Base-by-base conservation (phyloP, 495 filamentous ascomycete genomes). In the Cercophora samala region DNA sequence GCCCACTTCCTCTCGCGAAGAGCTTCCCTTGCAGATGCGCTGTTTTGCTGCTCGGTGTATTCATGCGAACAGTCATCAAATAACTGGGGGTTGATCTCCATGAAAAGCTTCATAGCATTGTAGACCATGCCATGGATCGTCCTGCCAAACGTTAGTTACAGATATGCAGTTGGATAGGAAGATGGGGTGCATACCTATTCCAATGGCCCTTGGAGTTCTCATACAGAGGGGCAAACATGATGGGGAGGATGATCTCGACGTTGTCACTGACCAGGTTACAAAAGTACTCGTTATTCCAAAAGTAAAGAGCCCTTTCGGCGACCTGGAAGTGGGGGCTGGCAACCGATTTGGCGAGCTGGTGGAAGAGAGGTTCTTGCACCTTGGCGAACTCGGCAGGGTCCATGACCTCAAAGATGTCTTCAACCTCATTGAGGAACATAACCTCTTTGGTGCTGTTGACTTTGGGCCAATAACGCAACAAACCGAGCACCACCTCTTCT, bases 231-330 rank as follows among this genome's bases (percentile, higher is more conserved):
- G 96, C 93, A 76, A 99, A 99, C 95, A 99, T 99, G 69, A 99
- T 98, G 6, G 95, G 95, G 37, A 99, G 83, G 72, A 99, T 99
- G 55, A 96, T 91, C 70, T 97, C 94, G 32, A 98, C 95, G 74
- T 99, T 98, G 77, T 99, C 95, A 83, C 93, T 97, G 63, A 99
- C 95, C 64, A 99, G 82, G 74, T 99, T 99, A 83, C 95, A 99
- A 82, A 99, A 99, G 73, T 99, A 99, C 76, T 99, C 95, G 75
- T 99, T 99, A 79, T 99, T 99, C 95, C 95, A 99, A 83, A 98
- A 99, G 81, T 99, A 99, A 24, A 99, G 87, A 2, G 96, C 95
- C 70, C 95, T 87, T 76, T 99, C 95, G 37, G 95, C 95, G 55
- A 99, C 95, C 86, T 99, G 95, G 81, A 99, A 99, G 81, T 99